These are phyloP conservation scores for Melastoma candidum DNA, from an alignment of 441 rosid species.

Conservation along the genomic window DNA sequence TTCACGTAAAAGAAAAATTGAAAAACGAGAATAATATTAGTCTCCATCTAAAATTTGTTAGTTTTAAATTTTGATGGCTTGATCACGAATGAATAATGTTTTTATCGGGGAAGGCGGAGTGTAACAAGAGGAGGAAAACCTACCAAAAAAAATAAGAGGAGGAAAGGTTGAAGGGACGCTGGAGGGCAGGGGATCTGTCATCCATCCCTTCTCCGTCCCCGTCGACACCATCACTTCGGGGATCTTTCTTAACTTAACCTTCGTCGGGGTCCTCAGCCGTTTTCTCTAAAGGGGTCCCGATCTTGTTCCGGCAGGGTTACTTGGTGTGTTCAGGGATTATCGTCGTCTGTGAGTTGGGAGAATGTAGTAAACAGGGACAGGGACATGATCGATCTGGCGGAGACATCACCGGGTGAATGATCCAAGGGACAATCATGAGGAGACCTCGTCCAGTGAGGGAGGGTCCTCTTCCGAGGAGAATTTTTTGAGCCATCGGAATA, in stretches of 20 bases:
- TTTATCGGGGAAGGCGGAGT: no score
- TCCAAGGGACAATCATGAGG: conserved; percentile 22
- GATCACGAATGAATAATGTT: no score
- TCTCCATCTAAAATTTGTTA: no score
- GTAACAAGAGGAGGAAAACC: no score
- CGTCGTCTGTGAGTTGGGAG: conserved; percentile 36
- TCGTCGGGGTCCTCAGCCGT: conserved; percentile 71
- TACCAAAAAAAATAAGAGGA: no score
- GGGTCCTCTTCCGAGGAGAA: conserved; percentile 33
- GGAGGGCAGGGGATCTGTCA: conserved; percentile 24
- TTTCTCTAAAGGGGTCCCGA: conserved; percentile 66
- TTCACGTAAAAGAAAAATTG: no score
- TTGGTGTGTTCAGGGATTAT: conserved; percentile 81
- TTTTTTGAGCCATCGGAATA: conserved; percentile 18
- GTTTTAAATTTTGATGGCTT: no score
- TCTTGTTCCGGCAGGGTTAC: conserved; percentile 68
- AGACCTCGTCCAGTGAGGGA: conserved; percentile 30
- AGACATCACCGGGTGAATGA: conserved; percentile 37
- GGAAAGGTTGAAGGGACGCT: no score
- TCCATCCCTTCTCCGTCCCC: conserved; percentile 76
- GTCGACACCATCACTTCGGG: conserved; percentile 69
- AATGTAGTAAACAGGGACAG: conserved; percentile 18
- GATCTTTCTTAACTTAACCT: conserved; percentile 67
- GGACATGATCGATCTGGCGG: conserved; percentile 34
- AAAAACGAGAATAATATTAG: no score